Evolutionary conservation across 2,329 filamentous ascomycete species (phyloP), one percentile per base, ranked within the genome.

Genomic region (Didymella segeticola): DNA sequence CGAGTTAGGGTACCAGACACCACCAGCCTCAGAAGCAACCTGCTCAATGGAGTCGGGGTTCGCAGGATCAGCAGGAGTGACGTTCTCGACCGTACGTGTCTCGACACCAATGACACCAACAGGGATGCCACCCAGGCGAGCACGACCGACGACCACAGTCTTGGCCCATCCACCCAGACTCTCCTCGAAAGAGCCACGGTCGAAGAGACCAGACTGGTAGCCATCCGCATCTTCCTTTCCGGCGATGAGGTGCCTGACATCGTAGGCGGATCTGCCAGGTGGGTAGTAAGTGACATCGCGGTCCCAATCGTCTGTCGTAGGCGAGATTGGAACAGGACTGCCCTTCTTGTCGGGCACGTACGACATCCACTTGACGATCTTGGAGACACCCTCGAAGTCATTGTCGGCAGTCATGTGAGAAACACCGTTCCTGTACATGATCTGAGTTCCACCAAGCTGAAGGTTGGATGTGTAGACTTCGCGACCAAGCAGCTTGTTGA

Each of bases 391-490:
- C 70, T 93, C 93, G 69, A 99, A 98, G 80, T 99, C 95, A 71
- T 99, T 93, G 66, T 89, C 90, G 70, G 95, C 95, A 64, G 93
- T 97, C 90, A 98, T 93, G 82, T 99, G 95, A 19, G 95, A 98
- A 34, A 99, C 95, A 86, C 95, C 95, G 76, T 99, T 99, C 81
- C 91, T 93, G 86, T 99, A 98, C 95, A 99, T 99, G 84, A 99
- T 99, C 79, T 99, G 95, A n/a, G 95, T 99, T 68, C 95, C 95
- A 87, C 95, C 95, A 62, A 99, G 91, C 82, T 99, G 95, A 72
- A 99, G 80, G 84, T 99, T 99, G 57, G 95, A 98, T 20, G 95
- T 97, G 82, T 99, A 99, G 25, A 99, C 93, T 78, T 99, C 95
- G 66, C 96, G 92, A 70, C 95, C 95, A 57, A 99, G 87, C 69